Evolutionary conservation across 208 protist genomes (phyloP).

Genomic region (Angomonas ambiguus): DNA sequence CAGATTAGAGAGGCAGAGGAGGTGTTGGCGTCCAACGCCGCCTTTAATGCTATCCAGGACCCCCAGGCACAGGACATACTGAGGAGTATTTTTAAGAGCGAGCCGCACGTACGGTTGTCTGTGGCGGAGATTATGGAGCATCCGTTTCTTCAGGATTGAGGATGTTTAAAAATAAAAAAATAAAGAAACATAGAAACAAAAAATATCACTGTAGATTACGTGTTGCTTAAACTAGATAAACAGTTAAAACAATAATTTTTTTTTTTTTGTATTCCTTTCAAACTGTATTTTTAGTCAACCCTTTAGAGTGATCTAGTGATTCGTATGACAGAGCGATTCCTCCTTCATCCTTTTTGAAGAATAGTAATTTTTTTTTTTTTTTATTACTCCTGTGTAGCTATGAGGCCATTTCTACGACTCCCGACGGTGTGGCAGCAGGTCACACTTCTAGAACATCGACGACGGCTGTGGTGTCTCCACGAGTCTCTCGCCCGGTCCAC

Average conservation of each 20-base stretch:
- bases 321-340: no score
- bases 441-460: neutral
- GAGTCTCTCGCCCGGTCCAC: neutral
- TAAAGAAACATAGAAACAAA: slow-evolving; percentile 5
- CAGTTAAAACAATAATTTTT: neutral
- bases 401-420: neutral
- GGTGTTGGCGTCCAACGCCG: slow-evolving; percentile 39
- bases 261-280: neutral
- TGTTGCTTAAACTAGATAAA: neutral
- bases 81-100: slow-evolving; percentile 49
- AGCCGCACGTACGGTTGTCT: slow-evolving; percentile 42
- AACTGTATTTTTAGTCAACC: no score
- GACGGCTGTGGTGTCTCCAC: neutral
- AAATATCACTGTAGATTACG: no score
- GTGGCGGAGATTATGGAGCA: slow-evolving; percentile 60
- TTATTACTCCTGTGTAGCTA: neutral
- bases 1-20: slow-evolving; percentile 35
- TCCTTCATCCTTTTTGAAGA: no score
- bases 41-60: slow-evolving; percentile 36
- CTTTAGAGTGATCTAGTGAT: no score
- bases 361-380: neutral
- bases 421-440: neutral
- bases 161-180: neutral
- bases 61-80: slow-evolving; percentile 55
- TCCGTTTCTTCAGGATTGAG: slow-evolving; percentile 34